Evolutionary conservation across 2,329 filamentous ascomycete species (phyloP).

Genomic region (Amylocarpus encephaloides): DNA sequence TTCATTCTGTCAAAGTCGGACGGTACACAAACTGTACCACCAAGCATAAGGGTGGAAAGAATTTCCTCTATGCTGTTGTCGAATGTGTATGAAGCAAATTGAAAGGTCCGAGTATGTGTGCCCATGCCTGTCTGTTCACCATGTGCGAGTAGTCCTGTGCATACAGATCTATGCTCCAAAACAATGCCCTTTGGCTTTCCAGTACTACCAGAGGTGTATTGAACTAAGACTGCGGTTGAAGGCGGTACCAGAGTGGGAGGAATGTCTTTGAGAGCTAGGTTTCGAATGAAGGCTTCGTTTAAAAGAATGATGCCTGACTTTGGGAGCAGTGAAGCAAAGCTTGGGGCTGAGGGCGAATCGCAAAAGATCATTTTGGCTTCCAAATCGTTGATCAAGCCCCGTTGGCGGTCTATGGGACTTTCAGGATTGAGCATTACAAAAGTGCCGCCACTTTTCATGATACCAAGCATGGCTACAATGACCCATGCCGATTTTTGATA

Average conservation of each 20-base stretch:
- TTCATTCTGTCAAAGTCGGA: slow-evolving; percentile 25
- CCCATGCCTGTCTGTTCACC: neutral
- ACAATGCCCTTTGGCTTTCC: slow-evolving; percentile 32
- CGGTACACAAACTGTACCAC: slow-evolving; percentile 27
- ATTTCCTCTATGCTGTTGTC: slow-evolving; percentile 34
- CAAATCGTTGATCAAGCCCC: neutral
- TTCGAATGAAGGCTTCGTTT: neutral
- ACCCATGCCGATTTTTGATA: slow-evolving; percentile 20
- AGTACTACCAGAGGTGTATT: slow-evolving; percentile 11
- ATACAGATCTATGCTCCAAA: slow-evolving; percentile 20
- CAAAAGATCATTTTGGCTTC: neutral
- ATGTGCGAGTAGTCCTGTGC: slow-evolving; percentile 9
- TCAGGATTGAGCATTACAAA: slow-evolving; percentile 24
- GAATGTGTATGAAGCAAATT: slow-evolving; percentile 16
- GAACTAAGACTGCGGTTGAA: neutral
- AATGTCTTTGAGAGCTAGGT: neutral
- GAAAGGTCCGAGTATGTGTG: neutral
- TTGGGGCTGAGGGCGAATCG: too few relatives aligned
- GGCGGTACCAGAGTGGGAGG: neutral
- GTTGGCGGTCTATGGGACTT: neutral
- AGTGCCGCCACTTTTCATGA: slow-evolving; percentile 22
- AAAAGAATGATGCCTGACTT: too few relatives aligned
- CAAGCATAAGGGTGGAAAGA: slow-evolving; percentile 25
- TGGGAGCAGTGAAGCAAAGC: too few relatives aligned
- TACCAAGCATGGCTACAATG: slow-evolving; percentile 21